Evolutionary conservation across 371 early-diverging fungal genomes (phyloP), one percentile per base, ranked within the genome.

Genomic region (Conidiobolus incongruus): DNA sequence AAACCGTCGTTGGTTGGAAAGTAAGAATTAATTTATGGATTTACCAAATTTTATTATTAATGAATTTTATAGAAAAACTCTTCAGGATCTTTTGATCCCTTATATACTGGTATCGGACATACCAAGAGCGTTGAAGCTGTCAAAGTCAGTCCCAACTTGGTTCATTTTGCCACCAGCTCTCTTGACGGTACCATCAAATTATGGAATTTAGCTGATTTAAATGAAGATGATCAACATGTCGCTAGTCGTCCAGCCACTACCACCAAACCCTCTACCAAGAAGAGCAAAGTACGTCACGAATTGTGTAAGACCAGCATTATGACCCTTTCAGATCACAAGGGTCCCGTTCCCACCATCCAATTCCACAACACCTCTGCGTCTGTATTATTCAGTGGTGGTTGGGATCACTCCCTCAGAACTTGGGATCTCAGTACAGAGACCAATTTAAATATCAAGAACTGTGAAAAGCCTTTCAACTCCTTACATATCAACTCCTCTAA

Each of bases 371-470:
- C 61, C 36, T 63, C 68, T 39, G 61, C 58, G 46, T 59, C 54
- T 30, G 46, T 50, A 42, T 57, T 88, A 43, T 90, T 72, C 58
- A 72, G 77, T 34, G 90, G 82, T 55, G 88, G 92, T 42, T 80
- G 78, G 77, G 95, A 94, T 62, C 91, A 92, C 53, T 75, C 88
- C 29, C 69, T 92, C 31, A 68, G 91, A 39, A 57, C 70, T 4
- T 94, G 95, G 93, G 86, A 93, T 52, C 54, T 87, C 35, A 77
- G 74, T 35, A 60, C 69, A 31, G 70, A 70, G 41, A 66, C 72
- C 31, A 83, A 82, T 47, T 47, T 73, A 35, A 47, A 63, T 4
- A 81, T 89, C 35, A 81, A 79, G 69, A 75, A 80, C 44, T 22
- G 45, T 48, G 34, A 16, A 28, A 43, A 43, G 19, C 43, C 43